Base-by-base conservation (phyloP, 1,139 yeast genomes). In the Kodamaea plutei region DNA sequence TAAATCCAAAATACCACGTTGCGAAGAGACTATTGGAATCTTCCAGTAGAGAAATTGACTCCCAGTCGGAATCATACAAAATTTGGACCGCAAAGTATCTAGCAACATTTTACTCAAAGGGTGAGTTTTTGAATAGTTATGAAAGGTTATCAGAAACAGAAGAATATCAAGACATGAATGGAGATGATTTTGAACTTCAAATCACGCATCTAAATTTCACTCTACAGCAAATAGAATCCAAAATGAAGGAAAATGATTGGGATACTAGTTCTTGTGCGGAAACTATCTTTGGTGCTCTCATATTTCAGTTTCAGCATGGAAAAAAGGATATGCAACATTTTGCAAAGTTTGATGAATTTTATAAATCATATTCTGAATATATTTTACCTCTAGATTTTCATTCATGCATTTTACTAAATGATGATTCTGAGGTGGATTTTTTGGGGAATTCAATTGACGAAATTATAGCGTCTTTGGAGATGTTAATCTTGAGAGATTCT, bases 251-350 rank as follows among this genome's bases (percentile, higher is more conserved):
- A 3, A 26, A 33, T 13, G 31, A 40, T 25, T 66, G 8, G 3
- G 41, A 44, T 10, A 41, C 54, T 1, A 43, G 45, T 8, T 53
- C 57, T 3, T 57, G 64, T 31, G 58, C 64, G 22, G 73, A 69
- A 26, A 44, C 62, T 2, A 47, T 64, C 8, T 31, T 65, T 9
- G 74, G 74, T 2, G 68, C 58, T 3, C 44, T 69, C 19, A 39
- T 63, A 2, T 37, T 49, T 36, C 56, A 53, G 26, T 45, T 41
- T 20, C 35, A 43, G 3, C 27, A 24, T 0, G 39, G 42, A 11
- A 37, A 30, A 6, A 32, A 41, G 2, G 55, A 49, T 9, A 35
- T 52, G 2, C 35, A 24, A 27, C 45, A 42, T 13, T 48, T 31
- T 38, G 34, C 47, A 3, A 38, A 48, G 13, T 53, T 56, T 34